Base-by-base conservation (phyloP, 441 rosid species). In the Croton setiger region DNA sequence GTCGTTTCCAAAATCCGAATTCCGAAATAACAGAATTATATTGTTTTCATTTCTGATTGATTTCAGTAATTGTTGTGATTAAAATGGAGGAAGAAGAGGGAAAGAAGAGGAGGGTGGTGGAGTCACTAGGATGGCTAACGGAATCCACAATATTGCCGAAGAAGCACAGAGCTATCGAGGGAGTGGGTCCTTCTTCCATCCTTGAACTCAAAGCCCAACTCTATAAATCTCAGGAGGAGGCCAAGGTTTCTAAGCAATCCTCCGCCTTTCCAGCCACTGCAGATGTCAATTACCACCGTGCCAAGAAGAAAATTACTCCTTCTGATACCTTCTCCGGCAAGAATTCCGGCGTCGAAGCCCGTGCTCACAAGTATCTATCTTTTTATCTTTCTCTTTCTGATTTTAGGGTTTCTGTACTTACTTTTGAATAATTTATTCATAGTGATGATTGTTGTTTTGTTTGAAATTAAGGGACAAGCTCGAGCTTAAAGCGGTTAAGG, bases 51-150 rank as follows among this genome's bases (percentile, higher is more conserved):
- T n/a, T 20, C 20, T 52, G 13, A n/a, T 23, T 54, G 35, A 12
- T 10, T 20, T 54, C 4, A 33, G 27, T 49, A 18, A 37, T 37
- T 15, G 1, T 12, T 52, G 53, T 27, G 23, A 23, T 39, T 65
- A 20, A 41, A 45, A 63, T 67, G 85, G 89, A 67, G 43, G 85
- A 82, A 71, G 92, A 76, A 61, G 89, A 82, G 49, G 80, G 78
- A 41, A 80, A 72, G 78, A 90, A 78, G 82, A 86, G 85, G 81
- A 82, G 95, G 71, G 86, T 76, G 65, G 87, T 82, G 76, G 98
- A 94, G 76, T 92, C 98, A 37, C 71, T 90, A 63, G 99, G 97
- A 84, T 94, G 99, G 99, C 70, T 92, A 35, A 92, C 97, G 78
- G 98, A 94, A 71, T 94, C 98, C 1, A 74, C 97, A 3, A 90